Base-by-base conservation (phyloP, 2,329 filamentous ascomycete species). In the Neofusicoccum ribis region DNA sequence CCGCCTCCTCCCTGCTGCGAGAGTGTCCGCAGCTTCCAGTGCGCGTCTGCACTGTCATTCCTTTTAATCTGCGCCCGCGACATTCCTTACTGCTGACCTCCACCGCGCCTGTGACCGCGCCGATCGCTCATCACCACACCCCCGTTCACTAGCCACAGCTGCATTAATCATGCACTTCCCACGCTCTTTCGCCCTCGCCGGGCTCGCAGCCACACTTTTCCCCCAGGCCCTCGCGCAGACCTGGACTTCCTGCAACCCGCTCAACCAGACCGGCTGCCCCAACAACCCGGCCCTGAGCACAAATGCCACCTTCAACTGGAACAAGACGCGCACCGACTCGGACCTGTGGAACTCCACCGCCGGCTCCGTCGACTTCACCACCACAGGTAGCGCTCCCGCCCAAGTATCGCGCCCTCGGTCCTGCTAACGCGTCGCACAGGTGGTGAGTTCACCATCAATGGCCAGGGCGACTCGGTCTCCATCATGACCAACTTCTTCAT, bases 201-300 rank as follows among this genome's bases (percentile, higher is more conserved):
- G 77, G 47, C 70, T 77, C n/a, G 70, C 81, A 34, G 71, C 75
- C 44, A 68, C 70, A 43, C 66, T 77, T 46, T 67, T 76, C 44
- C 77, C 84, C 64, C 76, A 85, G 49, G 81, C 82, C 54, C 70
- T 83, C 43, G 92, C 90, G 56, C 94, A 97, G 77, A 92, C 93
- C 37, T 87, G 79, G 64, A 92, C 91, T 7, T 77, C 83, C 47
- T 98, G 93, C 82, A 89, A 96, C 73, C 93, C 94, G 5, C 83
- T 89, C 72, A 85, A 92, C 69, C 78, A 80, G 67, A 87, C 84
- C 49, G 78, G 81, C 69, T 96, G 93, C 75, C 87, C 90, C 1
- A 76, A 87, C 46, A 85, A 95, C 75, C 83, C 87, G 2, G 93
- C 91, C 12, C 84, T 96, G 17, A 87, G 89, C 64, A 86, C 86